Base-by-base conservation (phyloP, 2,329 filamentous ascomycete species). In the Diaporthe caulivora region DNA sequence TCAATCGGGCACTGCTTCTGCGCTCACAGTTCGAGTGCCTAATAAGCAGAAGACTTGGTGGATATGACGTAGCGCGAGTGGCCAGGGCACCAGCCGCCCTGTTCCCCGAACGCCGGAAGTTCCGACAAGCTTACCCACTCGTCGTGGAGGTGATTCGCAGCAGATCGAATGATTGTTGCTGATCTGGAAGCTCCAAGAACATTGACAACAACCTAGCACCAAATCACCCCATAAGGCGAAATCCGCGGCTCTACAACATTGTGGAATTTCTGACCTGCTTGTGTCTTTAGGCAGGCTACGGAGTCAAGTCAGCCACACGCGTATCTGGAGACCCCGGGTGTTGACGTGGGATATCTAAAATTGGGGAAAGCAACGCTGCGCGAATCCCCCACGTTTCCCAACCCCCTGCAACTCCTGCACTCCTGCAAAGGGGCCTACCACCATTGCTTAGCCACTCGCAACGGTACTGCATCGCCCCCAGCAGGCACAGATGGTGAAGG, bases 1-100 rank as follows among this genome's bases (percentile, higher is more conserved):
- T 72, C 72, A 62, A 64, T 65, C 72, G 72, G 72, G 24, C 53
- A 64, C 31, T 65, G 70, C 70, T 55, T 60, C 60, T 70, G 40
- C 70, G 40, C 51, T 70, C 21, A 17, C 42, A 31, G 17, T 34
- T 57, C 57, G 51, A 53, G 42, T 29, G 26, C 53, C 60, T 53
- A 37, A 44, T 34, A 51, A 55, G 47, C 62, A 53, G 11, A 31
- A 53, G n/a, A 29, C 44, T 58, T 44, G 53, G 31, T 69, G 60
- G 24, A 68, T 15, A 74, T 74, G 72, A 74, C 72, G 72, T 74
- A 74, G 55, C 67, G 29, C 24, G 53, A 31, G 18, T 11, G 51
- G 29, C 18, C 62, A 65, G 62, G 62, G 44, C 21, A 31, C 44
- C 44, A 67, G 62, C 62, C 31, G 62, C 62, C 69, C 49, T 44